Evolutionary conservation across 176 grass and related monocot genomes (phyloP).

Genomic region (Aegilops bicornis): DNA sequence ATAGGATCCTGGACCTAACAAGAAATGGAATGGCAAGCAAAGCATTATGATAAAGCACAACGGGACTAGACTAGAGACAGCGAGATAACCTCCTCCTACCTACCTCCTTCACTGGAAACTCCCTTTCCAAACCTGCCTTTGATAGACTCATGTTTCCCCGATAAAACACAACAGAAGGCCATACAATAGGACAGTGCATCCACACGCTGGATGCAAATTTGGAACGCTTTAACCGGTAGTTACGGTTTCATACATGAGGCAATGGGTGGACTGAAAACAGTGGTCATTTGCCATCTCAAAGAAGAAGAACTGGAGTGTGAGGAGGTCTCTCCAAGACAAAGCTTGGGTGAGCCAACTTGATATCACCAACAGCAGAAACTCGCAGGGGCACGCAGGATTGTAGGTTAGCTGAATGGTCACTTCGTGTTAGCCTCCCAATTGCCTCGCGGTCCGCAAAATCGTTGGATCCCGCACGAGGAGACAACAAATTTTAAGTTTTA

Average conservation of each 20-base stretch:
- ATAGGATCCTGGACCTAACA: slow-evolving; percentile 35
- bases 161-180: not conserved
- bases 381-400: too few species aligned
- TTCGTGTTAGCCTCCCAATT: too few species aligned
- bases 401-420: too few species aligned
- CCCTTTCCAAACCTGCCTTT: slow-evolving; percentile 3
- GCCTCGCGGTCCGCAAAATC: too few species aligned
- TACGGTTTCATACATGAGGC: not conserved
- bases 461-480: too few species aligned
- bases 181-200: not conserved
- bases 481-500: too few species aligned
- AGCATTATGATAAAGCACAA: not conserved
- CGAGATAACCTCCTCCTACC: not conserved
- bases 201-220: not conserved
- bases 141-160: slow-evolving; percentile 18
- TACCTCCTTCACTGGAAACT: slow-evolving; percentile 6
- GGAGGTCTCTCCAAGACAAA: too few species aligned
- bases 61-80: slow-evolving; percentile 23
- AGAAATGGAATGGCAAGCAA: slow-evolving; percentile 23
- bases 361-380: too few species aligned
- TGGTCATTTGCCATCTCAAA: not conserved
- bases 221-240: not conserved
- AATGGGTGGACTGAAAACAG: not conserved
- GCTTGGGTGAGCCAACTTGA: too few species aligned
- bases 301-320: too few species aligned